Evolutionary conservation across 1,284 basidiomycete genomes (phyloP), one percentile per base, ranked within the genome.

Genomic region (Entoloma clypeatum): DNA sequence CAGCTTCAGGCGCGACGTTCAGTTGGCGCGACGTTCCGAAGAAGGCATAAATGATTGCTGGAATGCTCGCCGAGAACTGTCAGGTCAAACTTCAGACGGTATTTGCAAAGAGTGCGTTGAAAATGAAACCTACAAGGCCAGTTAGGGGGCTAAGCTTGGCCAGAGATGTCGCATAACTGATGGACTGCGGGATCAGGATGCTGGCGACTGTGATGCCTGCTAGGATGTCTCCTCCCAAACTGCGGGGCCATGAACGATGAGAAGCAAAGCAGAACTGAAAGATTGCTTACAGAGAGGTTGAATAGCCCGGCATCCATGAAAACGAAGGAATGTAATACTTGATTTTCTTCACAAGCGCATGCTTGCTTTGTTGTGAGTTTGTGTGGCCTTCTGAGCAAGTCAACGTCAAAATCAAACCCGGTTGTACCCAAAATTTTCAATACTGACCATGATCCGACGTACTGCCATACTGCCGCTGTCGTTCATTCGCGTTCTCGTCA

Each of bases 131-230:
- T 64, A 94, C 92, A 52, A 97, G 67, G 33, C 93, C 93, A 27
- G 88, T 77, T 0, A 88, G 77, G 16, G 92, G 89, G 49, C 77
- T 84, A 26, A 93, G 67, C 47, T 83, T 79, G 7, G 92, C 92
- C 5, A 97, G 69, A 3, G 88, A 85, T 1, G 85, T 83, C 3
- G 92, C 92, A 59, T 96, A 97, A 54, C 88, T 91, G 63, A 97
- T 88, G 1, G 87, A 90, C 61, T 92, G 90, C 3, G 93, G 93
- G 50, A 96, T 89, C 34, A 96, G 73, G 67, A 96, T 82, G 46
- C 86, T 90, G 6, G 92, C 88, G 5, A 95, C 81, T 0, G 92
- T 93, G 11, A 93, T 56, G 3, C 92, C 93, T 9, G 90, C 89
- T 0, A 91, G 70, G 6, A 90, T 53, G 61, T 96, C 92, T 8